Base-by-base conservation (phyloP, 768 basidiomycete species). In the Lactarius deliciosus region DNA sequence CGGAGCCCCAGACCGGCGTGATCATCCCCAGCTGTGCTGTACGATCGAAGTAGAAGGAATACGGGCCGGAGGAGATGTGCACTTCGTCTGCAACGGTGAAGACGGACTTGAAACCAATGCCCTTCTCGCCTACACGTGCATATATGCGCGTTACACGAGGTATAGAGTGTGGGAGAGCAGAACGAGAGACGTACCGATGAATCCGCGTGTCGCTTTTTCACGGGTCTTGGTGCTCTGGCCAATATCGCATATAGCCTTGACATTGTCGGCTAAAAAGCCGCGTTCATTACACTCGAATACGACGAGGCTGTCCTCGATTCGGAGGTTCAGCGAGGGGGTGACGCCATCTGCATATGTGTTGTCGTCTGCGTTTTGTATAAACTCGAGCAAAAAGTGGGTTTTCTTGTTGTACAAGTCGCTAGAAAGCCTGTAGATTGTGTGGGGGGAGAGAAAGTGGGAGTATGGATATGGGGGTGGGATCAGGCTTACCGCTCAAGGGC, bases 71-170 rank as follows among this genome's bases (percentile, higher is more conserved):
- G 9, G 64, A 64, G 38, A 75, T 70, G 60, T 69, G 55, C 6
- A 75, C 74, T 16, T 53, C 15, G 22, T 73, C 53, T 15, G 74
- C 72, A 45, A 75, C 71, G n/a, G 70, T 73, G 57, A 75, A 75
- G 20, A 75, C 74, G 11, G 74, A 70, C 61, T 75, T 75, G 68
- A 75, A 75, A 66, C 74, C 74, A 10, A 75, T 75, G 10, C 74
- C 74, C 64, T 75, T 75, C 60, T 75, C 74, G 58, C 74, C 74
- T 75, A 56, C 45, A 63, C 32, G 32, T 30, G 53, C 32, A 56
- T 68, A 38, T 60, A 63, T 36, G 47, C 25, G 25, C 4, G 50
- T 55, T 8, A 57, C 6, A 36, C 3, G 56, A 13, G 34, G 53
- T 7, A 25, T 38, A 18, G 18, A 15, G 28, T 11, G 3, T 10